Evolutionary conservation across 1,284 basidiomycete genomes (phyloP).

Genomic region (Ganoderma multipileum): DNA sequence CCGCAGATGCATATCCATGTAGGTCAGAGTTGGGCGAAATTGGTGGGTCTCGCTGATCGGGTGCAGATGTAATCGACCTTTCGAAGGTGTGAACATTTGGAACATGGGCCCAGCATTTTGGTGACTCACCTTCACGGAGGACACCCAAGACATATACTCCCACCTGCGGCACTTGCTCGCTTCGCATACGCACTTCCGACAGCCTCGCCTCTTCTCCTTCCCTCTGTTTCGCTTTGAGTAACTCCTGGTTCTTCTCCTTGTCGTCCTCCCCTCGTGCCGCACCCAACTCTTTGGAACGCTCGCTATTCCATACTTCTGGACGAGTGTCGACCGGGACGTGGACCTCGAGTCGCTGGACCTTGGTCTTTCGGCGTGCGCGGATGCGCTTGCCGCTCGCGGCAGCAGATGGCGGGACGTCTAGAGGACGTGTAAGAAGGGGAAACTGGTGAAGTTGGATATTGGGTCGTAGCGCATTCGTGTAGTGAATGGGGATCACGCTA

Average conservation of each 20-base stretch:
- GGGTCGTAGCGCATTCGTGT: slow-evolving; percentile 63
- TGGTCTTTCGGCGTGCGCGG: slow-evolving; percentile 71
- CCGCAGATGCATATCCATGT: slow-evolving; percentile 73
- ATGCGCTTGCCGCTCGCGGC: slow-evolving; percentile 75
- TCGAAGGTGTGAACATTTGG: neutral
- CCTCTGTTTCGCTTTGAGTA: slow-evolving; percentile 40
- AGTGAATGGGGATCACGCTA: slow-evolving; percentile 71
- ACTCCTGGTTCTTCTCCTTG: slow-evolving; percentile 72
- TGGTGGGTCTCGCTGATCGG: slow-evolving; percentile 80
- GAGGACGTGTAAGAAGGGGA: slow-evolving; percentile 72
- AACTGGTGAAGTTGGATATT: slow-evolving; percentile 81
- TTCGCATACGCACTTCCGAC: slow-evolving; percentile 71
- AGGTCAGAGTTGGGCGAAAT: slow-evolving; percentile 78
- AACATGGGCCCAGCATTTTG: neutral
- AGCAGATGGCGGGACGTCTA: slow-evolving; percentile 79
- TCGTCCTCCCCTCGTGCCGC: slow-evolving; percentile 71
- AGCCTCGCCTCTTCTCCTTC: slow-evolving; percentile 66
- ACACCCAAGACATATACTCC: slow-evolving; percentile 77
- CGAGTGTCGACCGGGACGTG: slow-evolving; percentile 80
- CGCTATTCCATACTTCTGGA: slow-evolving; percentile 78
- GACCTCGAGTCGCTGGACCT: slow-evolving; percentile 68
- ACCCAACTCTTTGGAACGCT: slow-evolving; percentile 70
- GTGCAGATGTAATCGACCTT: slow-evolving; percentile 79
- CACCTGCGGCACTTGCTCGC: slow-evolving; percentile 69
- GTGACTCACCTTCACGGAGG: slow-evolving; percentile 66